A percentile compares a stretch with the other conserved stretches of the same genome.
phyloP scores from a whole-genome alignment of 148 eudicot species.

The Polygonum aviculare region DNA sequence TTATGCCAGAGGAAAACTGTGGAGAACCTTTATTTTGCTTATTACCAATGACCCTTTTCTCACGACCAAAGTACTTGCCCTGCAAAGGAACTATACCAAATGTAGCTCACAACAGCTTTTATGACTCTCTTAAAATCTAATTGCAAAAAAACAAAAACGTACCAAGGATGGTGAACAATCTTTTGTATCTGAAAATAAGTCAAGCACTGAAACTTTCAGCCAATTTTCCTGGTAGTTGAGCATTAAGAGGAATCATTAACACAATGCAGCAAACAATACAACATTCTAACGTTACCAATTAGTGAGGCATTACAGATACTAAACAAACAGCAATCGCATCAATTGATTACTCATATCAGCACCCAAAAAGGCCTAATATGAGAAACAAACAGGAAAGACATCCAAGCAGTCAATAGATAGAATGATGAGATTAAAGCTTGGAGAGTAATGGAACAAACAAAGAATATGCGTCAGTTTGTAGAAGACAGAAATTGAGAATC shows the following conservation, averaged over 20 bases:
- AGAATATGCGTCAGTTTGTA: not conserved
- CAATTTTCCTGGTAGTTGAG: slow-evolving; percentile 51
- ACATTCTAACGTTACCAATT: not conserved
- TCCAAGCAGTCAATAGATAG: not conserved
- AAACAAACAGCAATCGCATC: not conserved
- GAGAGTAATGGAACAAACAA: slow-evolving; percentile 1
- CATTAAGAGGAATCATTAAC: not conserved
- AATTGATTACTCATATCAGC: not conserved
- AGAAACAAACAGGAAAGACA: not conserved
- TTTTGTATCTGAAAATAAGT: slow-evolving; percentile 68
- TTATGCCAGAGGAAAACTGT: slow-evolving; percentile 26
- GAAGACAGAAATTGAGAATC: not conserved
- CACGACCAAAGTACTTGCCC: slow-evolving; percentile 63
- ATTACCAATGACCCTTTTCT: slow-evolving; percentile 44
- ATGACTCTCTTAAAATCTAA: not conserved
- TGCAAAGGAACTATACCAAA: slow-evolving; percentile 23
- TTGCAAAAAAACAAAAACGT: slow-evolving; percentile 16
- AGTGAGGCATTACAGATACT: not conserved
- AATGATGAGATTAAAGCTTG: not conserved
- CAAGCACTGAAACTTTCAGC: slow-evolving; percentile 55
- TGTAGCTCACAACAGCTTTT: not conserved
- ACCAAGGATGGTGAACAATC: slow-evolving; percentile 88
- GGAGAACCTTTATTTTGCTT: slow-evolving; percentile 43
- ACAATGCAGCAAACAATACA: not conserved
- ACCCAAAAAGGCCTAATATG: not conserved